Percentiles rank a stretch among this genome's conserved stretches.
phyloP scores from a whole-genome alignment of 1,139 yeast species.

The Candida neerlandica region DNA sequence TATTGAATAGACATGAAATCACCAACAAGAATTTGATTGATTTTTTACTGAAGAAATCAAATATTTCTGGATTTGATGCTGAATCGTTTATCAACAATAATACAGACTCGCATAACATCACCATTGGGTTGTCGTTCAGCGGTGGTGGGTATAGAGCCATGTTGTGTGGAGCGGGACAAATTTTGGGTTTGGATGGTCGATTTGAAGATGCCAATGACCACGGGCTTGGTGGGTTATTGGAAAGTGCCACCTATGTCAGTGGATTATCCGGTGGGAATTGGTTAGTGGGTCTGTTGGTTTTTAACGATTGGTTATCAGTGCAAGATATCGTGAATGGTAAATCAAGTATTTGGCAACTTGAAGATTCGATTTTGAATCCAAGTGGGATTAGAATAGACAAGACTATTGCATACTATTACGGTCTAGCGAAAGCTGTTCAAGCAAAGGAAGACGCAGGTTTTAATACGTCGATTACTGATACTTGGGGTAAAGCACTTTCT shows the following conservation, averaged over 20 bases:
- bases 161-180: constrained; percentile 46
- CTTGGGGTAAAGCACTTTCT: constrained; percentile 46
- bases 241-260: constrained; percentile 39
- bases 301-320: constrained; percentile 44
- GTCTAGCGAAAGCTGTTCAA: constrained; percentile 29
- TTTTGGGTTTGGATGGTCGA: constrained; percentile 39
- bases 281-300: constrained; percentile 42
- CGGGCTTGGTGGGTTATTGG: constrained; percentile 46
- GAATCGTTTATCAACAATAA: constrained; percentile 28
- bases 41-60: constrained; percentile 35
- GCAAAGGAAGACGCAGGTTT: constrained; percentile 41
- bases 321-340: constrained; percentile 31
- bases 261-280: constrained; percentile 51
- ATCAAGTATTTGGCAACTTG: constrained; percentile 40
- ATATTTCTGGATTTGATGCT: constrained; percentile 38
- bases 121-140: constrained; percentile 46
- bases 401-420: constrained; percentile 36
- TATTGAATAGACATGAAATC: not conserved
- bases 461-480: constrained; percentile 41
- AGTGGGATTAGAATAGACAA: constrained; percentile 31
- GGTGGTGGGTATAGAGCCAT: constrained; percentile 53
- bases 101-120: constrained; percentile 32
- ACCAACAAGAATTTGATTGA: constrained; percentile 36
- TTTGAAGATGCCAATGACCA: constrained; percentile 24
- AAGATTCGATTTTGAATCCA: constrained; percentile 43